Evolutionary conservation across 352 stramenopile species (phyloP), one percentile per base, ranked within the genome.

Genomic region (Globisporangium solare): DNA sequence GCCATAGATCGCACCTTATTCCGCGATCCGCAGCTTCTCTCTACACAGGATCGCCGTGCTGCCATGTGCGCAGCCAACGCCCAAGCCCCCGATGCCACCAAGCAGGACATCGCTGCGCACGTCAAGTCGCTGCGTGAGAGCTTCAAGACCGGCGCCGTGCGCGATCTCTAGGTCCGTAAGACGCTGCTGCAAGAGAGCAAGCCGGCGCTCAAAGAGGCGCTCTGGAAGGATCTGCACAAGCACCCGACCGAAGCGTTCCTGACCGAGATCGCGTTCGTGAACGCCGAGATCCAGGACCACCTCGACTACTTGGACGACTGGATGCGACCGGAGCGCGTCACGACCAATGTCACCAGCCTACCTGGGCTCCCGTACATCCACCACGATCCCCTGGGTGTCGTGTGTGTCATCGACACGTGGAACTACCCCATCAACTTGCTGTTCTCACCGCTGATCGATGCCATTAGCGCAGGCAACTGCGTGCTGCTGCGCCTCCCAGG

Each of bases 381-480:
- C 31, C 60, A 62, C 1, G 83, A 93, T 24, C 83, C 83, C 13
- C 68, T 93, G 27, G 86, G 90, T 51, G 79, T 94, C 42, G 86
- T 93, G 5, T 89, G 80, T 41, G 56, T 97, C 64, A 85, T 98
- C 6, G 74, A 73, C 22, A 89, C 83, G 65, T 98, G 86, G 83
- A 98, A 98, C 56, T 97, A 96, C 58, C 92, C 92, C 1, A 54
- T 97, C 45, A 63, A 77, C 42, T 72, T 97, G 1, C 68, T 61
- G 6, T 52, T 98, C 8, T 66, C 76, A 55, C 86, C 89, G 21
- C 60, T 97, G 0, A 67, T 94, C 0, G 86, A 78, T 17, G 86
- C 84, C 2, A 50, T 98, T 14, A 88, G 84, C 31, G 94, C 88
- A 0, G 96, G 96, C 17, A 98, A 99, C 80, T 84, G 76, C 14